Percentiles rank a stretch among this genome's conserved stretches.
These are phyloP conservation scores for Didymella glomerata DNA, from an alignment of 2,329 filamentous ascomycete species.

Conservation along the genomic window DNA sequence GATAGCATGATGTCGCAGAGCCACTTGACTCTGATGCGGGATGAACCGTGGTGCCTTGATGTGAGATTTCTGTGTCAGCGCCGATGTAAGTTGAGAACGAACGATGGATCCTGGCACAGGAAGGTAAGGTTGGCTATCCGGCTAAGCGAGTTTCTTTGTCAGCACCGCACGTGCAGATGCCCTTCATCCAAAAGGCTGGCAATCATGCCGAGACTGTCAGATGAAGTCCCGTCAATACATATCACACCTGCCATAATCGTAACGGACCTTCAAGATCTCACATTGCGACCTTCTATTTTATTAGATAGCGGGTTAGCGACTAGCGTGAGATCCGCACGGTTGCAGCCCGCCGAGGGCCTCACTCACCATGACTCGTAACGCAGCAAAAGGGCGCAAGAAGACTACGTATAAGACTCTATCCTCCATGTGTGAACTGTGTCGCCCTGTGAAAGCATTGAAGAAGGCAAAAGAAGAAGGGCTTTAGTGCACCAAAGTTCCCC, in stretches of 20 bases:
- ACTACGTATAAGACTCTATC: neutral
- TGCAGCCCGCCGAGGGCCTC: neutral
- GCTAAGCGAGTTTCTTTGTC: slow-evolving; percentile 16
- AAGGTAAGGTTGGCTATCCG: too few species aligned
- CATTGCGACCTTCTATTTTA: neutral
- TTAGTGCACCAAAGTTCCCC: neutral
- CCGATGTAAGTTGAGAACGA: neutral
- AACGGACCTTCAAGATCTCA: neutral
- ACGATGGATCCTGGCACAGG: too few species aligned
- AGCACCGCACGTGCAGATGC: slow-evolving; percentile 9
- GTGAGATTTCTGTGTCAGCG: neutral
- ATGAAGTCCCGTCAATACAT: neutral
- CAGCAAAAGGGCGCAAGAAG: slow-evolving; percentile 15
- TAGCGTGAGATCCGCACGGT: neutral
- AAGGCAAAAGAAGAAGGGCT: neutral
- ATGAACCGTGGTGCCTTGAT: neutral
- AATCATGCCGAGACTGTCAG: neutral
- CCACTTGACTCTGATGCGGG: neutral
- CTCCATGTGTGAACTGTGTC: neutral
- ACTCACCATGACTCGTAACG: slow-evolving; percentile 6
- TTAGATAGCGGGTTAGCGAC: neutral
- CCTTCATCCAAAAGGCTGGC: neutral
- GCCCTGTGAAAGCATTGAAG: neutral
- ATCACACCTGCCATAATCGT: neutral
- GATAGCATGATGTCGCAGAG: slow-evolving; percentile 7